A percentile compares a stretch with the other conserved stretches of the same genome.
Evolutionary conservation across 352 stramenopile species (phyloP).

Genomic region (Phytophthora colocasiae): DNA sequence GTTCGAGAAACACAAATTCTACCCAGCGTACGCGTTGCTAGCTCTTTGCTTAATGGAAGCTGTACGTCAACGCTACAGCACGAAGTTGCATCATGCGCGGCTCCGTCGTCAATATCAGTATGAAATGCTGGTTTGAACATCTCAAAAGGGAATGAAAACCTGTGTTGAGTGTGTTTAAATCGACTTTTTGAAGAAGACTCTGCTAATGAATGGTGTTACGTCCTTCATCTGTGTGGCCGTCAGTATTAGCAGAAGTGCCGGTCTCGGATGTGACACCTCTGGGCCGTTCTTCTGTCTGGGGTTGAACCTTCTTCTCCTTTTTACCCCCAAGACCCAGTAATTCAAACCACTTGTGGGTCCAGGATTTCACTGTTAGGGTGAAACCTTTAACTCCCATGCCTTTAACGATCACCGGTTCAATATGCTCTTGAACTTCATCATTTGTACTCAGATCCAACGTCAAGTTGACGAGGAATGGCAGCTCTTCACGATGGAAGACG

Average conservation of each 20-base stretch:
- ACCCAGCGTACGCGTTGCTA: slow-evolving; percentile 75
- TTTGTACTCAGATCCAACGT: slow-evolving; percentile 43
- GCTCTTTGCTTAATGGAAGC: slow-evolving; percentile 76
- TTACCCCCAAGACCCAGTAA: slow-evolving; percentile 30
- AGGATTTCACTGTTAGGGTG: slow-evolving; percentile 26
- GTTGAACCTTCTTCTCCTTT: slow-evolving; percentile 34
- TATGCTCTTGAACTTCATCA: slow-evolving; percentile 30
- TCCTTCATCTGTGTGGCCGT: slow-evolving; percentile 4
- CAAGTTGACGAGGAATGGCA: slow-evolving; percentile 64
- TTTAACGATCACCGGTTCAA: slow-evolving; percentile 59
- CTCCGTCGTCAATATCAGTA: slow-evolving; percentile 74
- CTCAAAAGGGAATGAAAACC: slow-evolving; percentile 1
- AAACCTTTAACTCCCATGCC: slow-evolving; percentile 55
- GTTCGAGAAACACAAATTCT: slow-evolving; percentile 76
- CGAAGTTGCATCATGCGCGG: slow-evolving; percentile 54
- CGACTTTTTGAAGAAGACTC: background rate
- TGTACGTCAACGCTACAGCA: slow-evolving; percentile 81
- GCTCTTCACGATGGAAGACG: slow-evolving; percentile 69
- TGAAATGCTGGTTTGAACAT: slow-evolving; percentile 39
- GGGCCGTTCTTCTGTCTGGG: slow-evolving; percentile 1
- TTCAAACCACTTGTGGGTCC: slow-evolving; percentile 35
- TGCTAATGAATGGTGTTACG: slow-evolving; percentile 34
- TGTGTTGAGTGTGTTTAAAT: slow-evolving; percentile 11
- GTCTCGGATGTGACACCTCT: slow-evolving; percentile 22
- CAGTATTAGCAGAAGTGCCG: background rate